These are phyloP conservation scores for Adansonia gregorii DNA, from an alignment of 441 rosid species.

Conservation along the genomic window DNA sequence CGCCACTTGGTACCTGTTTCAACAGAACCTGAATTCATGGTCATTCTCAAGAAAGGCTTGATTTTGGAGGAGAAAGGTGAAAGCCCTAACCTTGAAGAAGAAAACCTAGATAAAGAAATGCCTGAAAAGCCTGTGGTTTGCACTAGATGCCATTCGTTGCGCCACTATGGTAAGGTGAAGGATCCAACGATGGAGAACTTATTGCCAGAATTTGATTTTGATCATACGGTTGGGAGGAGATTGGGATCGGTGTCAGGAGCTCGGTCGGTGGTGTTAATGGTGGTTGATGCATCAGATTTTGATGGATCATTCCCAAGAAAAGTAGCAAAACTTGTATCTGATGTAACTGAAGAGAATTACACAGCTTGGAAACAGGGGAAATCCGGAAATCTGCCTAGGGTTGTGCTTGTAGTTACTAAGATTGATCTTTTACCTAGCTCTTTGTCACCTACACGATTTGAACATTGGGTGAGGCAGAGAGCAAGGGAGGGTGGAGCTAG, in stretches of 20 bases:
- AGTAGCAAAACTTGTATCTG: slow-evolving; percentile 74
- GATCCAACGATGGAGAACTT: slow-evolving; percentile 83
- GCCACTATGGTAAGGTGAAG: slow-evolving; percentile 86
- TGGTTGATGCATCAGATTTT: slow-evolving; percentile 86
- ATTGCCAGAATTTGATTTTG: slow-evolving; percentile 90
- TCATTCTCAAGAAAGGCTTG: slow-evolving; percentile 63
- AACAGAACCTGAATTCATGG: slow-evolving; percentile 55
- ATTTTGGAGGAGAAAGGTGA: slow-evolving; percentile 43
- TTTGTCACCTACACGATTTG: slow-evolving; percentile 68
- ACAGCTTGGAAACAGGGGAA: slow-evolving; percentile 80
- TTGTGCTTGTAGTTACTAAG: slow-evolving; percentile 82
- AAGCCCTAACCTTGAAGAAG: slow-evolving; percentile 6
- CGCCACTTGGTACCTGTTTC: slow-evolving; percentile 55
- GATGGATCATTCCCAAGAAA: slow-evolving; percentile 86
- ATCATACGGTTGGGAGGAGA: slow-evolving; percentile 77
- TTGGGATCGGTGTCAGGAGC: slow-evolving; percentile 64
- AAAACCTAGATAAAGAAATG: slow-evolving; percentile 17
- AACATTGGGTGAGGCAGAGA: slow-evolving; percentile 85
- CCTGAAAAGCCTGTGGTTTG: slow-evolving; percentile 66
- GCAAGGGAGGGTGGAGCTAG: slow-evolving; percentile 78
- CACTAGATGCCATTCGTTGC: slow-evolving; percentile 82
- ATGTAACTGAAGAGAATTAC: slow-evolving; percentile 65
- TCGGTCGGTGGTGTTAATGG: slow-evolving; percentile 75
- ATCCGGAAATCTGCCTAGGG: slow-evolving; percentile 80
- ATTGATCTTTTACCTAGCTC: slow-evolving; percentile 81